These are phyloP conservation scores for Stagonosporopsis rhizophila DNA, from an alignment of 2,329 filamentous ascomycete species.

Conservation along the genomic window DNA sequence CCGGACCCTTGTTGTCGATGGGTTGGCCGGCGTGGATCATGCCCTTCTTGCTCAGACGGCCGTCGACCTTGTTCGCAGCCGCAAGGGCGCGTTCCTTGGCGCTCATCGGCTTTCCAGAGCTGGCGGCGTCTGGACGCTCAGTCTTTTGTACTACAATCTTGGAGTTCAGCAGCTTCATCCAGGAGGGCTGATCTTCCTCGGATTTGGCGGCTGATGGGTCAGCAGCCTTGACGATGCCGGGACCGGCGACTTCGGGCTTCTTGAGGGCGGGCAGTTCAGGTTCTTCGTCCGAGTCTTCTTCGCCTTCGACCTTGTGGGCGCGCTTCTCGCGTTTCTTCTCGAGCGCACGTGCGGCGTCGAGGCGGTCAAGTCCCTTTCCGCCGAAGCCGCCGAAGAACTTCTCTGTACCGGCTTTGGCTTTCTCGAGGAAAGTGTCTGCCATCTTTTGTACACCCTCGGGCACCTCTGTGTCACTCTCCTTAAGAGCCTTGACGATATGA, in stretches of 20 bases:
- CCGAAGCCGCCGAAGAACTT: slow-evolving; percentile 89
- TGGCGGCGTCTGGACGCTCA: slow-evolving; percentile 59
- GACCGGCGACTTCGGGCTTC: slow-evolving; percentile 59
- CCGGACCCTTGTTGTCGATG: slow-evolving; percentile 97
- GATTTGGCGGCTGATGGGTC: slow-evolving; percentile 17
- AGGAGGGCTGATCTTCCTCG: slow-evolving; percentile 36
- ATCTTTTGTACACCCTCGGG: slow-evolving; percentile 72
- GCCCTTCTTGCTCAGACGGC: slow-evolving; percentile 85
- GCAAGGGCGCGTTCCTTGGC: slow-evolving; percentile 81
- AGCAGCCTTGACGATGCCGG: slow-evolving; percentile 44
- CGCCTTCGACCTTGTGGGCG: slow-evolving; percentile 86
- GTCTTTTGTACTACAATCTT: slow-evolving; percentile 78
- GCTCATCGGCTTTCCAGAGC: slow-evolving; percentile 64
- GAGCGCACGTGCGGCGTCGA: slow-evolving; percentile 89
- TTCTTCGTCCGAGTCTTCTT: slow-evolving; percentile 87
- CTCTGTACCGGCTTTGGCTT: slow-evolving; percentile 90
- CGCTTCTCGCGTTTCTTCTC: slow-evolving; percentile 77
- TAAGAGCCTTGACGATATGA: slow-evolving; percentile 89
- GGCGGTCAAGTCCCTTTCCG: slow-evolving; percentile 88
- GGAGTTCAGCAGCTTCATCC: slow-evolving; percentile 60
- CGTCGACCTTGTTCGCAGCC: slow-evolving; percentile 91
- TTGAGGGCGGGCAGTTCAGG: slow-evolving; percentile 61
- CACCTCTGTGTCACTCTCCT: slow-evolving; percentile 84
- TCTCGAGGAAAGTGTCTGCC: slow-evolving; percentile 77
- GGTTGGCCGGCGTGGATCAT: slow-evolving; percentile 90